Conservation (phyloP, 2,329 filamentous ascomycete genomes). For the Myriosclerotinia curreyana region DNA sequence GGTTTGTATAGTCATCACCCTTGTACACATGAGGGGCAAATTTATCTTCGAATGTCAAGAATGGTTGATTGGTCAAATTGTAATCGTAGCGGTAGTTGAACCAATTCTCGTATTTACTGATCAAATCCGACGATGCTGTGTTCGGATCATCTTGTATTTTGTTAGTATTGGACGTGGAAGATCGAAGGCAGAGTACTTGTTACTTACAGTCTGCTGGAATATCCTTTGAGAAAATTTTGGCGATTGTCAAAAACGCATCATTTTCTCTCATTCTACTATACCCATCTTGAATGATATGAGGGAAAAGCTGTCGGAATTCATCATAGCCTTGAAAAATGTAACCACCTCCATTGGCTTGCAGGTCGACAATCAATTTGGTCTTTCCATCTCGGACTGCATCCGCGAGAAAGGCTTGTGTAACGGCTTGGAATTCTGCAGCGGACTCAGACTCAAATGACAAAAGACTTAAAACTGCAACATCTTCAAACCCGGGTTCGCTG, state of each 20-base stretch:
- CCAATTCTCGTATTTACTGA: constrained; percentile 28
- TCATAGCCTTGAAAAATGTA: constrained; percentile 47
- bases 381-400: constrained; percentile 48
- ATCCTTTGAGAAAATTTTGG: constrained; percentile 28
- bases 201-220: constrained; percentile 29
- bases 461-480: constrained; percentile 37
- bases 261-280: constrained; percentile 33
- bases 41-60: constrained; percentile 32
- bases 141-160: constrained; percentile 27
- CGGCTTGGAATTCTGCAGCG: constrained; percentile 34
- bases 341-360: constrained; percentile 60
- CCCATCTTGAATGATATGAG: constrained; percentile 37
- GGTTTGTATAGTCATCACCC: constrained; percentile 31
- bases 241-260: constrained; percentile 30
- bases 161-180: background rate
- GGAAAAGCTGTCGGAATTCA: constrained; percentile 46
- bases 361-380: constrained; percentile 61
- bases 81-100: constrained; percentile 36
- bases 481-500: constrained; percentile 32
- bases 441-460: constrained; percentile 33
- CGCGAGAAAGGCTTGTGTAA: constrained; percentile 44
- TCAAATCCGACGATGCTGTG: constrained; percentile 29
- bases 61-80: constrained; percentile 32
- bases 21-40: constrained; percentile 31
- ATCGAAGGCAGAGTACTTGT: background rate